A percentile compares a stretch with the other conserved stretches of the same genome.
phyloP scores from a whole-genome alignment of 768 basidiomycete species.

The Phylloporus arenicola region DNA sequence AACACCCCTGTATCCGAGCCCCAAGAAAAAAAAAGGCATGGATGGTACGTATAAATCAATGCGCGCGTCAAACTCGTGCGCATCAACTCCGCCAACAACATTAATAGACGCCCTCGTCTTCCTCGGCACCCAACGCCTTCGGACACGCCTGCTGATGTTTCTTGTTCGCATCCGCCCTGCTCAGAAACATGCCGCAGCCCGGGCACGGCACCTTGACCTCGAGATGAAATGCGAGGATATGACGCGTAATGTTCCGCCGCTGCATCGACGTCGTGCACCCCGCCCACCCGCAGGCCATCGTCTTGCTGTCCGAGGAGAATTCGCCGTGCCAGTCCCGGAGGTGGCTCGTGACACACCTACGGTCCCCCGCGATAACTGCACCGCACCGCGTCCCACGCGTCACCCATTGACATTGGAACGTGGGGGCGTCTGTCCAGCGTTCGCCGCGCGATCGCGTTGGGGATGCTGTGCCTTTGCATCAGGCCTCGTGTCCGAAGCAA shows the following conservation, averaged over 20 bases:
- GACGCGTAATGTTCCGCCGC: conserved; percentile 23
- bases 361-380: conserved; percentile 15
- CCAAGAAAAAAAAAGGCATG: background rate
- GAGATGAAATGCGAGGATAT: conserved; percentile 22
- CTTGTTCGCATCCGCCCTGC: conserved; percentile 21
- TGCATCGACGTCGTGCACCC: conserved; percentile 15
- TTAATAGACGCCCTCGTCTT: conserved; percentile 3
- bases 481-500: background rate
- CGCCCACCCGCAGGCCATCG: conserved; percentile 14
- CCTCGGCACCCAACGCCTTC: background rate
- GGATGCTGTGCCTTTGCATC: conserved; percentile 8
- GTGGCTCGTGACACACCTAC: conserved; percentile 16
- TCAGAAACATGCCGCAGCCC: conserved; percentile 12
- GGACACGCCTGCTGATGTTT: conserved; percentile 18
- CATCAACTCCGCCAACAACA: conserved; percentile 11
- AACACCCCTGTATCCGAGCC: background rate
- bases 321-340: conserved; percentile 14
- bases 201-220: conserved; percentile 20
- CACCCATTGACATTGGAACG: conserved; percentile 22
- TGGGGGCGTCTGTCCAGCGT: conserved; percentile 5
- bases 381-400: conserved; percentile 6
- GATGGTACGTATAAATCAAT: background rate
- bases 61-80: conserved; percentile 4
- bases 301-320: conserved; percentile 16
- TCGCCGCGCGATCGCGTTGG: conserved; percentile 6